A percentile compares a stretch with the other conserved stretches of the same genome.
Conservation (phyloP, 1,284 basidiomycete species). For the Irpex rosettiformis region DNA sequence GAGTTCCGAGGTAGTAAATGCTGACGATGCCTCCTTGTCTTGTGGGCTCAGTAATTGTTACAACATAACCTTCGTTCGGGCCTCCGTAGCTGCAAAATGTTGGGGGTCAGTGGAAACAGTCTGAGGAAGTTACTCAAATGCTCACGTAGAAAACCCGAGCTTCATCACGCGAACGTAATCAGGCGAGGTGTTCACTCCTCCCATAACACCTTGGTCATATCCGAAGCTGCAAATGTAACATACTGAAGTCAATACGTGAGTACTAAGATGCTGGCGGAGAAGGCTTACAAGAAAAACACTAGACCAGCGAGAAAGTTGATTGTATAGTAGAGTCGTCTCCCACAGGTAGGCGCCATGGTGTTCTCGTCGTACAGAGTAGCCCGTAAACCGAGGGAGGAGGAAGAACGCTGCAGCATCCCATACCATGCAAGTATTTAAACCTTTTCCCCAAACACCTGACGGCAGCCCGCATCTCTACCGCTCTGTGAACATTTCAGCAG, state of each 20-base stretch:
- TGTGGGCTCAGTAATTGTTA: conserved; percentile 45
- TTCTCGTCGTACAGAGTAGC: not conserved
- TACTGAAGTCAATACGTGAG: not conserved
- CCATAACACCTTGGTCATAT: conserved; percentile 58
- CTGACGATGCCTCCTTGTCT: conserved; percentile 51
- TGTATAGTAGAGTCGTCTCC: conserved; percentile 29
- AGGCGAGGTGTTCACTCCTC: conserved; percentile 48
- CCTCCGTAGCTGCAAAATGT: conserved; percentile 33
- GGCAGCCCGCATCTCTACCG: not conserved
- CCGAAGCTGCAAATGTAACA: conserved; percentile 36
- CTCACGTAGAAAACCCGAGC: conserved; percentile 36
- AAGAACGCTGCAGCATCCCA: not conserved
- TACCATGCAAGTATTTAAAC: not conserved
- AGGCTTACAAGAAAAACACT: conserved; percentile 46
- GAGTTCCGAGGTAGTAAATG: conserved; percentile 47
- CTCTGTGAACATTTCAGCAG: not conserved
- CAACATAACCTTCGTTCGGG: conserved; percentile 42
- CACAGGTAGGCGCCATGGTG: conserved; percentile 20
- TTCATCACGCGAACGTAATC: conserved; percentile 45
- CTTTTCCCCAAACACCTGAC: not conserved
- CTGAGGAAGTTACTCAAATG: not conserved
- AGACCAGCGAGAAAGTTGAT: conserved; percentile 40
- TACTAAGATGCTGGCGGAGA: not conserved
- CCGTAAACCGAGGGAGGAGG: not conserved
- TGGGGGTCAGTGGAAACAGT: conserved; percentile 10